Base-by-base conservation (phyloP, 2,329 filamentous ascomycete genomes). In the Metarhizium robertsii region DNA sequence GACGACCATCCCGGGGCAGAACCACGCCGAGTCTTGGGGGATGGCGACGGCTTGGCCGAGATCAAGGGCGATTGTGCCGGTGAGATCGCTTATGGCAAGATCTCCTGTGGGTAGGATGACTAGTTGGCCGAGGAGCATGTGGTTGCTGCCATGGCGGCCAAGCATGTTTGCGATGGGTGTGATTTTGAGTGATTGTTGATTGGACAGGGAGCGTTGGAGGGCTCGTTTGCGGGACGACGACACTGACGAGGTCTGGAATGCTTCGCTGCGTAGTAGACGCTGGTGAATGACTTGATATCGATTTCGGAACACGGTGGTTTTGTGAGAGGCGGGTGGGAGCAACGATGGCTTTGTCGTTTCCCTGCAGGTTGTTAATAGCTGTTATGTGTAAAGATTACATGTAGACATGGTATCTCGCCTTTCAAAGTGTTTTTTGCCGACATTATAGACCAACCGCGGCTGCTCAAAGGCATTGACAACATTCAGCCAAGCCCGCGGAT, bases 1-100 rank as follows among this genome's bases (percentile, higher is more conserved):
- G 3, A 97, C 88, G 50, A 99, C 88, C 91, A 97, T 97, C 3
- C 95, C 95, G 0, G 94, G 92, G 5, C 87, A 85, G 66, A 96
- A 96, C 87, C 91, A 99, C 4, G 89, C 87, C 29, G 89, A 90
- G 65, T 92, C 86, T 58, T 90, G 85, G 0, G 92, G 92, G 55
- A 96, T 86, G 14, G 88, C 84, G 25, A 85, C 84, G 0, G 92
- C 90, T 65, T 92, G 87, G 20, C 84, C 81, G 11, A 97, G 73
- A 62, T 97, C 91, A 1, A 99, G 76, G 2, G 83, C 79, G 63
- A 99, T 95, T 53, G 88, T 92, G 18, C 92, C 94, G 0, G 90
- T 92, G 34, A 94, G 73, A 66, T 99, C 94, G 61, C 87, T 90
- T 25, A 99, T 81, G 2, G 90, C 87, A 3, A 97, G 76, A 36